These are phyloP conservation scores for Penicillium sp. DNA, from an alignment of 2,329 filamentous ascomycete species.

Conservation along the genomic window DNA sequence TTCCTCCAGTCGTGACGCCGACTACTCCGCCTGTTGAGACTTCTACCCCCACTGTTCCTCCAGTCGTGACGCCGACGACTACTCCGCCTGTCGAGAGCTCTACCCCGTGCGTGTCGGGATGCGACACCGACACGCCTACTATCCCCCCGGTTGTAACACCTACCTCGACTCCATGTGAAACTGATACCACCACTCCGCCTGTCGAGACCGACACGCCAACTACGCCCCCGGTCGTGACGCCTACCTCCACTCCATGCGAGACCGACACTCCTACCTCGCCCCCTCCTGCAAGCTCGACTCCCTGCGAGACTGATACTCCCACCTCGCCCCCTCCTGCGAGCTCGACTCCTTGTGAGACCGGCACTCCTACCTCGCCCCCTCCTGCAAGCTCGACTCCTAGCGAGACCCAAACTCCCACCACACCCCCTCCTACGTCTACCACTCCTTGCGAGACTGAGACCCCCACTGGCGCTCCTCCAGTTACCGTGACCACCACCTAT, in stretches of 20 bases:
- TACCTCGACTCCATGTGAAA: not conserved
- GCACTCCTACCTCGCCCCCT: not conserved
- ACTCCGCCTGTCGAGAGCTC: not conserved
- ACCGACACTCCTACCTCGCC: not conserved
- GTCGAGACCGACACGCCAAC: not conserved
- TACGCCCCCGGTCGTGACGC: not conserved
- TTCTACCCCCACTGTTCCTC: conserved; percentile 1
- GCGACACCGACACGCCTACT: not conserved
- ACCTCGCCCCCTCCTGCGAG: conserved; percentile 2
- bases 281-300: not conserved
- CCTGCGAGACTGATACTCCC: conserved; percentile 8
- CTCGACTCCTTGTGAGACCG: conserved; percentile 11
- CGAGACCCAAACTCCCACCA: not conserved
- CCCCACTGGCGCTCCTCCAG: conserved; percentile 5
- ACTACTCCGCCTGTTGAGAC: not conserved
- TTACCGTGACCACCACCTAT: conserved; percentile 22
- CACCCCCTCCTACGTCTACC: conserved; percentile 4
- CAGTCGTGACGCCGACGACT: not conserved
- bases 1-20: not conserved
- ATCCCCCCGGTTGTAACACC: not conserved
- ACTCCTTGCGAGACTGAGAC: conserved; percentile 2
- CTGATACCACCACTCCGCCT: not conserved
- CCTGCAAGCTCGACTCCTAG: conserved; percentile 1
- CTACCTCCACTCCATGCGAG: conserved; percentile 4
- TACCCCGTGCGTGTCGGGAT: no score